Base-by-base conservation (phyloP, 1,139 yeast genomes). In the Candida sojae region DNA sequence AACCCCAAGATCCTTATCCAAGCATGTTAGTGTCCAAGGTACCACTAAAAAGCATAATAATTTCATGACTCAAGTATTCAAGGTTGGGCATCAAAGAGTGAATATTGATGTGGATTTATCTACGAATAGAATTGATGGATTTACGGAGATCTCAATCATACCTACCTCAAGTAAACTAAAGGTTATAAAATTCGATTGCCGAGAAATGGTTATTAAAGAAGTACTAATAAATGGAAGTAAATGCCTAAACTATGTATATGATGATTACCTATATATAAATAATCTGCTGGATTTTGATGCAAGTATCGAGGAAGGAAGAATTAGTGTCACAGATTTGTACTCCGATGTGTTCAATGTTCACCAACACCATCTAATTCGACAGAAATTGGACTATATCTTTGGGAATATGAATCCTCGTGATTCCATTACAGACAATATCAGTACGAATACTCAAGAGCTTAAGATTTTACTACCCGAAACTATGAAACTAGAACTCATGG, bases 91-190 rank as follows among this genome's bases (percentile, higher is more conserved):
- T 62, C 95, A 87, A 62, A 75, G 84, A 55, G 84, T 87, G 10
- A 75, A 79, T 29, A 64, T 87, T 34, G 92, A 86, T 61, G 79
- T 87, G 4, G 90, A 86, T 62, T 66, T 87, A 39, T 76, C 83
- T 21, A 67, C 70, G 37, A 77, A 79, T 50, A 60, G 66, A 23
- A 66, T 85, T 9, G 66, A 67, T n/a, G 99, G 98, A 11, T 77
- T 81, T 57, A 90, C 98, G 0, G 97, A 91, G 61, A 70, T 93
- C 34, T 86, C 95, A 1, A 73, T 92, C 11, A 71, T 88, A 23
- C 97, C 98, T 0, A 71, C 84, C 2, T 82, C 84, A 17, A 79
- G 82, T 9, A 64, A 73, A 1, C 68, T 92, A 40, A 81, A 80
- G 47, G 71, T 73, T 11, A 73, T 93, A 31, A 80, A 81, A 48